phyloP scores from a whole-genome alignment of 2,329 filamentous ascomycete genomes.

The Zymoseptoria passerinii region DNA sequence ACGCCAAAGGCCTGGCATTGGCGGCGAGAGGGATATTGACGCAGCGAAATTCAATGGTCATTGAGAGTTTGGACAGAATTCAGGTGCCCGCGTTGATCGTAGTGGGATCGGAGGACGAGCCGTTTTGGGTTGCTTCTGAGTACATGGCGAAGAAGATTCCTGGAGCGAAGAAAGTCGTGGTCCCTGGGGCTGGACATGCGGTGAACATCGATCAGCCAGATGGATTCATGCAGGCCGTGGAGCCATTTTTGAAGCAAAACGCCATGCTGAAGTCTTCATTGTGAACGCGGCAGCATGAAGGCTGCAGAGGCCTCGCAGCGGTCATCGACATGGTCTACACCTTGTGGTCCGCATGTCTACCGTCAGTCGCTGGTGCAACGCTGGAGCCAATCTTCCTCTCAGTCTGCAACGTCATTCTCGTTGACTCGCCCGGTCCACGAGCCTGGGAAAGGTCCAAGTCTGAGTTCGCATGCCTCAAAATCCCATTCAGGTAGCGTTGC shows the following conservation, averaged over 20 bases:
- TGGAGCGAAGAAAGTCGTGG: conserved; percentile 17
- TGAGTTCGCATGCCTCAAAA: not conserved
- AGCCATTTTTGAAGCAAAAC: conserved; percentile 6
- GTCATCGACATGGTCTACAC: no score
- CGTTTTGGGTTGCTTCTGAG: conserved; percentile 20
- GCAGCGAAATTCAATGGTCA: conserved; percentile 18
- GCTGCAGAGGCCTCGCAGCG: no score
- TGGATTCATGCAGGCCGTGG: conserved; percentile 16
- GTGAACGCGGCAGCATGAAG: not conserved
- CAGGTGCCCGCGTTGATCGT: conserved; percentile 20
- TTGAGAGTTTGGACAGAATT: conserved; percentile 17
- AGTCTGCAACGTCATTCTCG: not conserved
- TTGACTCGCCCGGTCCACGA: not conserved
- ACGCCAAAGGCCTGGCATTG: conserved; percentile 20
- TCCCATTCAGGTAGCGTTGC: not conserved
- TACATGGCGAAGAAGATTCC: conserved; percentile 27
- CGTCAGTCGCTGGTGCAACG: not conserved
- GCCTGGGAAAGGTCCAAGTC: not conserved
- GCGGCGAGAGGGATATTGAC: conserved; percentile 24
- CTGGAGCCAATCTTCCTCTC: not conserved
- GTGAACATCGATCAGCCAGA: conserved; percentile 22
- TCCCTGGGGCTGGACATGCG: conserved; percentile 22
- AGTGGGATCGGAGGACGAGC: conserved; percentile 21
- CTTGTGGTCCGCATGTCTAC: not conserved
- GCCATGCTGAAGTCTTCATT: conserved; percentile 1